Percentiles rank a stretch among this genome's conserved stretches.
These are phyloP conservation scores for Hericium erinaceus DNA, from an alignment of 768 basidiomycete genomes.

Conservation along the genomic window DNA sequence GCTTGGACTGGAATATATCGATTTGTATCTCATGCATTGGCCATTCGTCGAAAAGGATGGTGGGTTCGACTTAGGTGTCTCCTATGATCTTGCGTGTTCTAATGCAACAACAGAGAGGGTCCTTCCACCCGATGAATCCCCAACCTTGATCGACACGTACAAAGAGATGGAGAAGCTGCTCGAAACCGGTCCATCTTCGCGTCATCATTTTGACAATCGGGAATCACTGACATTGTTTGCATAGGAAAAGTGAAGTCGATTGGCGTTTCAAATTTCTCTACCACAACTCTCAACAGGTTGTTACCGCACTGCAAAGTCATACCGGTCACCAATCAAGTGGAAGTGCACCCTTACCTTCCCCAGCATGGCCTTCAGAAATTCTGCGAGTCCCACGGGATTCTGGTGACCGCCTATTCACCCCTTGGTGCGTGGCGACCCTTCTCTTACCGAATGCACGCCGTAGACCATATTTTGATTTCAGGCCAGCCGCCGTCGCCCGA, in stretches of 20 bases:
- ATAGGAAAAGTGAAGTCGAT: conserved; percentile 25
- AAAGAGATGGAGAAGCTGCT: conserved; percentile 26
- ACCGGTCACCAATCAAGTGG: conserved; percentile 61
- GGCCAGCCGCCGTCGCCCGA: neutral
- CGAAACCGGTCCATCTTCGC: conserved; percentile 15
- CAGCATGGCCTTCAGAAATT: conserved; percentile 48
- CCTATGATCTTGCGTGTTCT: neutral
- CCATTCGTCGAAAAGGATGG: conserved; percentile 17
- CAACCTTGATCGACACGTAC: conserved; percentile 29
- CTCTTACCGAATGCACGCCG: neutral
- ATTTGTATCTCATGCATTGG: conserved; percentile 31
- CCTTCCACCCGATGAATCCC: conserved; percentile 41
- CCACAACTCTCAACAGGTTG: conserved; percentile 26
- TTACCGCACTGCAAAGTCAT: conserved; percentile 39
- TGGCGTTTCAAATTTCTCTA: conserved; percentile 35
- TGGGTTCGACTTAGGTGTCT: neutral
- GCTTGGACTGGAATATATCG: conserved; percentile 29
- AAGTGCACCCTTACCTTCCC: conserved; percentile 62
- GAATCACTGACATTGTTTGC: neutral
- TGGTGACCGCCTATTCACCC: conserved; percentile 59
- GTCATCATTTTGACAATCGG: neutral
- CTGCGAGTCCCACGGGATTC: conserved; percentile 48
- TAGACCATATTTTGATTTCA: too few relatives aligned
- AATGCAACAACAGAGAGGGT: conserved; percentile 9
- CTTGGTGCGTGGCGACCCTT: conserved; percentile 20